Percentiles rank a stretch among this genome's conserved stretches.
phyloP scores from a whole-genome alignment of 495 filamentous ascomycete species.

The Xylaria intraflava region DNA sequence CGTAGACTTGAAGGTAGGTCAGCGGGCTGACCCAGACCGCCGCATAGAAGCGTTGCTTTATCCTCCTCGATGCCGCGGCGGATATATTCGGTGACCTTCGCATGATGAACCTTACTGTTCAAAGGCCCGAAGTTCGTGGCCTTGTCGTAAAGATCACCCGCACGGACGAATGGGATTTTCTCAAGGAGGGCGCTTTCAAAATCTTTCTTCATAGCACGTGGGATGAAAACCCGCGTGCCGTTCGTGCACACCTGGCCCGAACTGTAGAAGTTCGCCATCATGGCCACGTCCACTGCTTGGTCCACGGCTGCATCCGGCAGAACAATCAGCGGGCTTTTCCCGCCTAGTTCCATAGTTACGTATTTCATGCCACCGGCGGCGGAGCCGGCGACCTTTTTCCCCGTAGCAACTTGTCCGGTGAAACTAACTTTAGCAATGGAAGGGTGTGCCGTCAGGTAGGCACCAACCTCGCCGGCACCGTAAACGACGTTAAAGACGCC shows the following conservation, averaged over 20 bases:
- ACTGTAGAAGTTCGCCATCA: slow-evolving; percentile 86
- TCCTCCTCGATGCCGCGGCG: slow-evolving; percentile 61
- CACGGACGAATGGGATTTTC: slow-evolving; percentile 60
- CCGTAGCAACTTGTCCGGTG: slow-evolving; percentile 75
- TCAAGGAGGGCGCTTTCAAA: slow-evolving; percentile 61
- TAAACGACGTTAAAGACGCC: slow-evolving; percentile 81
- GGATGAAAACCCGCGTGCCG: slow-evolving; percentile 73
- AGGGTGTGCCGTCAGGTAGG: slow-evolving; percentile 60
- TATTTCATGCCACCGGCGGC: slow-evolving; percentile 76
- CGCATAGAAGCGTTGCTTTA: slow-evolving; percentile 63
- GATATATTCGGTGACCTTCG: slow-evolving; percentile 67
- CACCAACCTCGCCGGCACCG: slow-evolving; percentile 64
- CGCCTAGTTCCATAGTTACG: slow-evolving; percentile 79
- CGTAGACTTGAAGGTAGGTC: slow-evolving; percentile 46
- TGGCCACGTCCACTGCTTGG: slow-evolving; percentile 69
- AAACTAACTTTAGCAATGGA: slow-evolving; percentile 73
- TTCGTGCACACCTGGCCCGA: slow-evolving; percentile 82
- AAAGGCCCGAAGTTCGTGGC: slow-evolving; percentile 72
- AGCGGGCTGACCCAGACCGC: slow-evolving; percentile 50
- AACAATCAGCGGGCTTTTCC: slow-evolving; percentile 68
- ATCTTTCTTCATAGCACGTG: slow-evolving; percentile 47
- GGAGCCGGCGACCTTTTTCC: slow-evolving; percentile 62
- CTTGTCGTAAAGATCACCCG: slow-evolving; percentile 60
- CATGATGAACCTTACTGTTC: slow-evolving; percentile 57
- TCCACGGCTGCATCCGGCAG: slow-evolving; percentile 66